These are phyloP conservation scores for Rhamnella rubrinervis DNA, from an alignment of 331 rosid species.

Conservation along the genomic window DNA sequence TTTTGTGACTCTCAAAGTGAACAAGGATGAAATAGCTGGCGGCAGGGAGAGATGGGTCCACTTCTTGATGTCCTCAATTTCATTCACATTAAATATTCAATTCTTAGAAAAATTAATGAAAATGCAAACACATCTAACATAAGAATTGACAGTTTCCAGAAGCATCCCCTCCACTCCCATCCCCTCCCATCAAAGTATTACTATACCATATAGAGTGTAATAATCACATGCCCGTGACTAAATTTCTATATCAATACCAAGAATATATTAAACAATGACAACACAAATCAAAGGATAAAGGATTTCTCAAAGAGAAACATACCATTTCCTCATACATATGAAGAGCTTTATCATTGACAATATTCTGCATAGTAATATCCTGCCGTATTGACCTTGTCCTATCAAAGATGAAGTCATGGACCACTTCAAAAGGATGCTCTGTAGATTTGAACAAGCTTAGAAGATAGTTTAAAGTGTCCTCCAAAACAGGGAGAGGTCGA, in stretches of 20 bases:
- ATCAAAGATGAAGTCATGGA: slow-evolving; percentile 83
- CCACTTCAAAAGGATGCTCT: slow-evolving; percentile 69
- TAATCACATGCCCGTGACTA: neutral
- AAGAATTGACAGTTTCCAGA: no score
- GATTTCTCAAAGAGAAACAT: slow-evolving; percentile 19
- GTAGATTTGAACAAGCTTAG: slow-evolving; percentile 50
- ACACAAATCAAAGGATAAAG: neutral
- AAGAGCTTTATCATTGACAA: slow-evolving; percentile 54
- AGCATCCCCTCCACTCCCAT: no score
- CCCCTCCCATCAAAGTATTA: neutral
- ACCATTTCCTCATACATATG: slow-evolving; percentile 79
- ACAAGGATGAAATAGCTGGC: no score
- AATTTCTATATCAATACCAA: neutral
- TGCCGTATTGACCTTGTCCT: slow-evolving; percentile 94
- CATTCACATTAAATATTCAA: no score
- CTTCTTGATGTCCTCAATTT: no score
- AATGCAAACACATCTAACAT: no score
- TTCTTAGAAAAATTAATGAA: no score
- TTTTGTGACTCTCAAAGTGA: no score
- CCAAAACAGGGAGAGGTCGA: slow-evolving; percentile 76
- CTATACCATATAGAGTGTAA: neutral
- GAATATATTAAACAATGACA: neutral
- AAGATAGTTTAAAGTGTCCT: slow-evolving; percentile 64
- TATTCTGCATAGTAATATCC: slow-evolving; percentile 80
- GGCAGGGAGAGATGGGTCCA: no score